Conservation (phyloP, 192 early-diverging fungal genomes). For the Umbelopsis ramanniana region DNA sequence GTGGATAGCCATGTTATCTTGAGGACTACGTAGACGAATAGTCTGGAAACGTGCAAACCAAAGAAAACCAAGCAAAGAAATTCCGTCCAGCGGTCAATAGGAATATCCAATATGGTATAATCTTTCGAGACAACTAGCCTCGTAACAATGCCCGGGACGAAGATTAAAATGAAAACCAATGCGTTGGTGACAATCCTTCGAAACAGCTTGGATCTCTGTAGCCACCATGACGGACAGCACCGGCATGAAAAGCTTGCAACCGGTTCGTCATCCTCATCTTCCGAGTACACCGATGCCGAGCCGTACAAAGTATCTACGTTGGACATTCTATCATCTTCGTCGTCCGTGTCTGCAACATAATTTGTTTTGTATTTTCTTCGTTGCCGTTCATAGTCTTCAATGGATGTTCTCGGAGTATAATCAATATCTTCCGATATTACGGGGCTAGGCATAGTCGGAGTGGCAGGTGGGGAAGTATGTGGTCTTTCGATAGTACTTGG, state of each 20-base stretch:
- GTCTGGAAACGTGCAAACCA: conserved; percentile 1
- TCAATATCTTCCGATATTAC: conserved; percentile 9
- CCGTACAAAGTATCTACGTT: conserved; percentile 13
- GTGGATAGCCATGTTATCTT: background rate
- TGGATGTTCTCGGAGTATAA: conserved; percentile 19
- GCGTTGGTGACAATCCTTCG: background rate
- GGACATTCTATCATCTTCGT: conserved; percentile 18
- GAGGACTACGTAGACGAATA: background rate
- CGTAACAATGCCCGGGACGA: background rate
- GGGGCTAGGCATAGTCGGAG: background rate
- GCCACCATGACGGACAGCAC: conserved; percentile 6
- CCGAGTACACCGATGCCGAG: background rate
- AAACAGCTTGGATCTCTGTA: background rate
- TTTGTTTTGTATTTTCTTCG: background rate
- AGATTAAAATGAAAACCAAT: background rate
- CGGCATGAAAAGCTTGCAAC: background rate
- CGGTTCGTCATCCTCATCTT: background rate
- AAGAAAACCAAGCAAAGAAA: conserved; percentile 3
- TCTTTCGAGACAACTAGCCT: background rate
- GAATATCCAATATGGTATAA: background rate
- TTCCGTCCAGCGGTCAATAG: conserved; percentile 8
- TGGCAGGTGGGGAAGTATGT: background rate
- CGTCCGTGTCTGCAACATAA: background rate
- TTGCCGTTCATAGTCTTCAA: conserved; percentile 4
- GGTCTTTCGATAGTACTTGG: background rate